Percentiles rank a stretch among this genome's conserved stretches.
phyloP scores from a whole-genome alignment of 78 protist species.

The Speleostelium caveatum region DNA sequence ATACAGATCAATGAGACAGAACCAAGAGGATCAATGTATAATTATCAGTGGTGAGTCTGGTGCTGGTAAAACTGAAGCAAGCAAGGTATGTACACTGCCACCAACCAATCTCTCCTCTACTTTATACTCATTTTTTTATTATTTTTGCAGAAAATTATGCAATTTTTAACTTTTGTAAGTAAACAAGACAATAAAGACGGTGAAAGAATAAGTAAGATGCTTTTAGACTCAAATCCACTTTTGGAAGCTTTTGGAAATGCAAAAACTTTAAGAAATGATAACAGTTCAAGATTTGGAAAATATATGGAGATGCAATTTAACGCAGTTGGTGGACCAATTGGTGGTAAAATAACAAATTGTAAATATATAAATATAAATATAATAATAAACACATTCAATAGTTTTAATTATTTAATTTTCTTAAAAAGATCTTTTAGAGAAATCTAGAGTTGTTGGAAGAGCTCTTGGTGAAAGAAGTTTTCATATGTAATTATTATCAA shows the following conservation, averaged over 20 bases:
- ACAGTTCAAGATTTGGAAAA: conserved; percentile 92
- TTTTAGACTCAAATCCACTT: conserved; percentile 91
- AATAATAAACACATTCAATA: not conserved
- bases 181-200: conserved; percentile 36
- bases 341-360: conserved; percentile 92
- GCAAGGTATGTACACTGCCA: too few relatives aligned
- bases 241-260: conserved; percentile 98
- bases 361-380: not conserved
- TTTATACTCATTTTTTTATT: not conserved
- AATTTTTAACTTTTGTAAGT: conserved; percentile 90
- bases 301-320: conserved; percentile 95
- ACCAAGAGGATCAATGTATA: conserved; percentile 88
- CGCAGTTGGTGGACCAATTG: conserved; percentile 89
- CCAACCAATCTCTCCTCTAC: too few relatives aligned
- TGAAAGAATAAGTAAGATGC: conserved; percentile 76
- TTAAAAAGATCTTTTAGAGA: conserved; percentile 86
- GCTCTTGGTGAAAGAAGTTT: conserved; percentile 92
- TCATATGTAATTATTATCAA: conserved; percentile 82
- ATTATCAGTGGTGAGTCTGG: conserved; percentile 91
- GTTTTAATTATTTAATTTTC: conserved; percentile 8
- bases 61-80: conserved; percentile 88
- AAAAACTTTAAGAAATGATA: conserved; percentile 94
- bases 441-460: conserved; percentile 91
- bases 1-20: conserved; percentile 73
- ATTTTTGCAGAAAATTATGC: conserved; percentile 91